Evolutionary conservation across 805 yeast species (phyloP).

Genomic region (Starmerella floris): DNA sequence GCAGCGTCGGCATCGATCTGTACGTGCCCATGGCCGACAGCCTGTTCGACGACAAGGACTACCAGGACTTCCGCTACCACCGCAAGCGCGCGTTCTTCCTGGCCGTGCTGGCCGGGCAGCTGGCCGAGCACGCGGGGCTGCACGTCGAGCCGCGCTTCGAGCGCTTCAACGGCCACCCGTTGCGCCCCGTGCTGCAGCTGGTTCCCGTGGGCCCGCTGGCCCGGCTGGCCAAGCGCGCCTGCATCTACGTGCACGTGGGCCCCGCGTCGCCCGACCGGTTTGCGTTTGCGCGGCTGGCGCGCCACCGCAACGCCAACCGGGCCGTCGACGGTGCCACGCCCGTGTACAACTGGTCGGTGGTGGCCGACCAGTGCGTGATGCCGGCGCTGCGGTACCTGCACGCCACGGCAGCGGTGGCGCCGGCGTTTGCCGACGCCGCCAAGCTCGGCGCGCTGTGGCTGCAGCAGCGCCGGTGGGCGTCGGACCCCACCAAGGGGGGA

Average conservation of each 20-base stretch:
- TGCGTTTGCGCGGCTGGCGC: slow-evolving; percentile 60
- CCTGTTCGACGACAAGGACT: slow-evolving; percentile 75
- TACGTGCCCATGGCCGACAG: slow-evolving; percentile 67
- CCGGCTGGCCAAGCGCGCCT: slow-evolving; percentile 34
- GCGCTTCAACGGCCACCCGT: slow-evolving; percentile 59
- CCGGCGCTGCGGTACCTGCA: slow-evolving; percentile 64
- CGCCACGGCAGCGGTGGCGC: slow-evolving; percentile 41
- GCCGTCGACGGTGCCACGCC: slow-evolving; percentile 48
- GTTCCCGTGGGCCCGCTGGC: slow-evolving; percentile 18
- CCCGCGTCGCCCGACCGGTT: slow-evolving; percentile 52
- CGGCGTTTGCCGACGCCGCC: slow-evolving; percentile 76
- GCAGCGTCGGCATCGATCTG: slow-evolving; percentile 62
- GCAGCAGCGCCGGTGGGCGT: slow-evolving; percentile 66
- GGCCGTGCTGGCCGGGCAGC: slow-evolving; percentile 47
- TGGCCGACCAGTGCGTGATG: slow-evolving; percentile 55
- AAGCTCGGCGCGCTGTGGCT: slow-evolving; percentile 82
- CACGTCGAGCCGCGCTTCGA: slow-evolving; percentile 43
- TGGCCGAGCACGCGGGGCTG: slow-evolving; percentile 28
- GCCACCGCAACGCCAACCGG: slow-evolving; percentile 63
- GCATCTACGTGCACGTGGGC: slow-evolving; percentile 60
- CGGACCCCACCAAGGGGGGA: slow-evolving; percentile 38
- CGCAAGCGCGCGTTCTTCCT: slow-evolving; percentile 82
- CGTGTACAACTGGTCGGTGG: slow-evolving; percentile 65
- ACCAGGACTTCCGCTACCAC: slow-evolving; percentile 73
- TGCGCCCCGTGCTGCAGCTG: slow-evolving; percentile 61